Evolutionary conservation across 768 basidiomycete genomes (phyloP), one percentile per base, ranked within the genome.

Genomic region (Leccinum uliginosum): DNA sequence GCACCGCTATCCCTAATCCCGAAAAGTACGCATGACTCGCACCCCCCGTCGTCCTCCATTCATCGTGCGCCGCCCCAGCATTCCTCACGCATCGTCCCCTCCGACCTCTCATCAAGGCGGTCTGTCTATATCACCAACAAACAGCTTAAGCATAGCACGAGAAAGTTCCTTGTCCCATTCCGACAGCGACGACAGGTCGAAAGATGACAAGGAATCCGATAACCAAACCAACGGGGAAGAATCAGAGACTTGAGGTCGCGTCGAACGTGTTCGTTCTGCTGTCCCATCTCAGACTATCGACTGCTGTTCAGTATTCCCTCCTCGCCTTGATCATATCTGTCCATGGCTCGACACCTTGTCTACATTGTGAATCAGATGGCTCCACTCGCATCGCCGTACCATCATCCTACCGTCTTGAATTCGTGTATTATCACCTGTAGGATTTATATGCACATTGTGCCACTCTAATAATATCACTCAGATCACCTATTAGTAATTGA

Each of bases 1-100:
- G 97, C 27, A 98, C 95, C 9, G 91, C 93, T 34, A 98, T 98
- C 62, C 96, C 97, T n/a, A 94, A 91, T 73, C 95, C 97, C 27
- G 92, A 98, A 75, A 92, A 91, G 94, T 96, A 68, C 60, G 91
- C 77, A 50, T 30, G 9, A 0, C 30, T 29, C 19, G 11, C 23
- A 30, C 32, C 6, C n/a, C 30, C 19, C 19, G 43, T 32, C 27
- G 14, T 26, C 21, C 38, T n/a, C 15, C 30, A 32, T 51, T 60
- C n/a, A 56, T 50, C 9, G 14, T 27, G n/a, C 24, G 26, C 47
- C 27, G 26, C 52, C 44, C 53, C 63, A 95, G 93, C 69, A 94
- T 96, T 67, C 93, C 93, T 11, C 93, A 96, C 74, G 92, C 92
- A 48, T 89, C 90, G 23, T 86, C 85, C 32, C 85, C 89, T 11